Conservation (phyloP, 352 stramenopile genomes). For the Phytophthora boehmeriae region DNA sequence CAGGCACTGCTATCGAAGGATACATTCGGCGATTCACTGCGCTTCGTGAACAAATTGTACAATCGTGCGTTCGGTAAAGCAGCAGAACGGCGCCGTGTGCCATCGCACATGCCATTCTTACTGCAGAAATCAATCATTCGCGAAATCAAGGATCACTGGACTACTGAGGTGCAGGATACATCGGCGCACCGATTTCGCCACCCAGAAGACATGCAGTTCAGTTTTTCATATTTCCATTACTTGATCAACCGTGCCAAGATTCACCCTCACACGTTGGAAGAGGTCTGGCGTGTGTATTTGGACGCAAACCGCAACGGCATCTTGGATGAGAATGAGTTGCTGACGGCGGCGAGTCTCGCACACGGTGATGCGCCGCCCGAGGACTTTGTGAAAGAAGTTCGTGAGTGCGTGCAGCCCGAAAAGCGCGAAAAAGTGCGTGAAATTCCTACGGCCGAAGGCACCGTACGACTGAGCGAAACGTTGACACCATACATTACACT, state of each 20-base stretch:
- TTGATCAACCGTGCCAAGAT: conserved; percentile 89
- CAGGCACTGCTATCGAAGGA: conserved; percentile 82
- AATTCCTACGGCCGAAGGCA: conserved; percentile 58
- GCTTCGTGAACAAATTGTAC: conserved; percentile 93
- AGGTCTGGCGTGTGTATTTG: conserved; percentile 89
- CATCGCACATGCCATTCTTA: conserved; percentile 95
- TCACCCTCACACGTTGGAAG: conserved; percentile 67
- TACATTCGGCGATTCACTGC: conserved; percentile 92
- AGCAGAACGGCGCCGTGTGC: conserved; percentile 77
- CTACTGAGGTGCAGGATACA: conserved; percentile 73
- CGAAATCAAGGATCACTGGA: conserved; percentile 90
- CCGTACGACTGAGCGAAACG: conserved; percentile 70
- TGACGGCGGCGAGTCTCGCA: conserved; percentile 88
- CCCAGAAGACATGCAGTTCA: conserved; percentile 94
- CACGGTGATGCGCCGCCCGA: conserved; percentile 74
- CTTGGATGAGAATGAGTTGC: conserved; percentile 90
- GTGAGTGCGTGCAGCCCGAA: conserved; percentile 68
- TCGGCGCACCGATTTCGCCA: conserved; percentile 91
- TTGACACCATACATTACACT: conserved; percentile 78
- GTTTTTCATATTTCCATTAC: conserved; percentile 96
- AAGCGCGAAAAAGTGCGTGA: conserved; percentile 81
- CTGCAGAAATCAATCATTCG: conserved; percentile 88
- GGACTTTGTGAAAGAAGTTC: conserved; percentile 66
- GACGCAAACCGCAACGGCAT: conserved; percentile 92
- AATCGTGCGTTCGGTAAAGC: conserved; percentile 88